Base-by-base conservation (phyloP, 2,329 filamentous ascomycete species). In the Neopestalotiopsis rosae region DNA sequence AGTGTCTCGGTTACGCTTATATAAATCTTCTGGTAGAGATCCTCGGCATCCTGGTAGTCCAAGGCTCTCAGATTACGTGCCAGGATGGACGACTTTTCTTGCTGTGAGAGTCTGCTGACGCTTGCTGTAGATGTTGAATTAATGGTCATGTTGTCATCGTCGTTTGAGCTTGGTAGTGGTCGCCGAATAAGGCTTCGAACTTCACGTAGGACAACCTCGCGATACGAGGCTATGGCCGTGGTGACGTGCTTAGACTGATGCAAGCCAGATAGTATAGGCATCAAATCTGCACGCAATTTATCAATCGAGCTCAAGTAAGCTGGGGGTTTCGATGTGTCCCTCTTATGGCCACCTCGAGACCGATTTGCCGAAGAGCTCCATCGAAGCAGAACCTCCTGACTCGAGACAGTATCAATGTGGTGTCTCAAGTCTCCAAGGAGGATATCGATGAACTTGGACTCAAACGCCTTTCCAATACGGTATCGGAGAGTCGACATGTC, bases 141-240 rank as follows among this genome's bases (percentile, higher is more conserved):
- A 83, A 95, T 92, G 0, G 94, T 97, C 78, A 96, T 94, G 70
- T 92, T 93, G 77, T 99, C 96, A 73, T 98, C 95, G 70, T 99
- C 96, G 74, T 90, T 96, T 12, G 95, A 97, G 76, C 94, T 97
- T 0, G 96, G 96, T 52, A 99, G 85, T 30, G 95, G 92, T 68
- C 90, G 89, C 67, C 94, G 89, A 64, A 99, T 95, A 63, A 98
- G 84, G 42, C 89, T 90, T 74, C 95, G 92, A 78, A 98, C 91
- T 79, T 99, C 96, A 64, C 93, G 91, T 71, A 97, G 83, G 13
- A 97, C 90, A 0, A 93, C 88, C 56, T 97, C 94, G 72, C 95
- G 90, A 79, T 96, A 98, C 0, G 91, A 90, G 52, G 91, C 88
- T n/a, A 94, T 93, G 24, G 96, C 96, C 45, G 91, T 89, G 4